These are phyloP conservation scores for Monosporascus ibericus DNA, from an alignment of 2,329 filamentous ascomycete species.

Conservation along the genomic window DNA sequence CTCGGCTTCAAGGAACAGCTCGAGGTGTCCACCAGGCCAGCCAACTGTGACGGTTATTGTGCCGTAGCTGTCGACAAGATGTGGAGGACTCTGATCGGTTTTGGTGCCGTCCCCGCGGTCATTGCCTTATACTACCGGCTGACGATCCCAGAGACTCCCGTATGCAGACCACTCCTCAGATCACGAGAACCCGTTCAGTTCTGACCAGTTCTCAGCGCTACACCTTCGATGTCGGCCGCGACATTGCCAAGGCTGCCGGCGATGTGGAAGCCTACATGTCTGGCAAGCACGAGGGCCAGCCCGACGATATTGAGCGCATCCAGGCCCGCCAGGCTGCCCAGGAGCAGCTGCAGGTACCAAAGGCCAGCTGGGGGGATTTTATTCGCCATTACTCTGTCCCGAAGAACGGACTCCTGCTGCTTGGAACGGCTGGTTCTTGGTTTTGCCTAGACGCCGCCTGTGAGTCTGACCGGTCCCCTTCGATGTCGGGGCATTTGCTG, in stretches of 20 bases:
- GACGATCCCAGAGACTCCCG: constrained; percentile 79
- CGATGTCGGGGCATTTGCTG: constrained; percentile 1
- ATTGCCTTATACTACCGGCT: constrained; percentile 74
- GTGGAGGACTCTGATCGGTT: constrained; percentile 77
- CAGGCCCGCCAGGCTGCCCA: constrained; percentile 48
- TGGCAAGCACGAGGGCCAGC: constrained; percentile 54
- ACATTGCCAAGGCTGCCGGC: constrained; percentile 66
- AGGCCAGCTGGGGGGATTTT: constrained; percentile 70
- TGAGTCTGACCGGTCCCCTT: constrained; percentile 21
- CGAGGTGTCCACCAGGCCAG: constrained; percentile 40
- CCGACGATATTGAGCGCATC: constrained; percentile 62
- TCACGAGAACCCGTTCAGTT: constrained; percentile 1
- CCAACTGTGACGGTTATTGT: constrained; percentile 58
- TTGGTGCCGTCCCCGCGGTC: constrained; percentile 73
- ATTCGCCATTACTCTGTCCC: constrained; percentile 60
- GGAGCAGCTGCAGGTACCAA: constrained; percentile 54
- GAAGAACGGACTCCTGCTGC: constrained; percentile 65
- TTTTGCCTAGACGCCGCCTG: constrained; percentile 55
- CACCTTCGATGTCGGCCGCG: constrained; percentile 74
- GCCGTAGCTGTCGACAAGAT: constrained; percentile 74
- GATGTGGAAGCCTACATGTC: constrained; percentile 71
- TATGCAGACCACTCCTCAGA: constrained; percentile 8
- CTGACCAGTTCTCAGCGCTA: constrained; percentile 47
- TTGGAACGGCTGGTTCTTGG: constrained; percentile 81
- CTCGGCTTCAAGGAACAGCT: constrained; percentile 64